Percentiles rank a stretch among this genome's conserved stretches.
Conservation (phyloP, 148 eudicot genomes). For the Salicornia ramosissima region DNA sequence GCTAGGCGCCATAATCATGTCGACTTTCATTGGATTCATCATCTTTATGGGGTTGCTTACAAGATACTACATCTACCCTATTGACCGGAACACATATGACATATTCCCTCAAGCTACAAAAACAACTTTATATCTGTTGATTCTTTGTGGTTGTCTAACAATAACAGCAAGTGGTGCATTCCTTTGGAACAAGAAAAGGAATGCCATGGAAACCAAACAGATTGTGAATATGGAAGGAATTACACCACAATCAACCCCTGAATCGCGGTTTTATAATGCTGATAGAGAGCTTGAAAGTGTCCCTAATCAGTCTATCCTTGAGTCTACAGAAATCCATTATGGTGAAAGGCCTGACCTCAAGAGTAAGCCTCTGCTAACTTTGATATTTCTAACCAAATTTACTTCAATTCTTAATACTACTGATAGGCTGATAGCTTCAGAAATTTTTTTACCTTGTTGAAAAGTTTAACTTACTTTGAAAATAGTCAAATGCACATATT, state of each 20-base stretch:
- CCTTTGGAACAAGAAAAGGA: conserved; percentile 62
- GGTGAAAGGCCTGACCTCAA: conserved; percentile 84
- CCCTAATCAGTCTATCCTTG: conserved; percentile 48
- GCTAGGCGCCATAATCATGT: conserved; percentile 65
- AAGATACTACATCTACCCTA: conserved; percentile 68
- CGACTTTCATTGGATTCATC: conserved; percentile 63
- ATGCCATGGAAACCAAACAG: conserved; percentile 48
- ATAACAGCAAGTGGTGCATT: conserved; percentile 40
- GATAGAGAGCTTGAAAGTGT: conserved; percentile 81
- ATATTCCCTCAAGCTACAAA: conserved; percentile 39
- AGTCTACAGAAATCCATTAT: conserved; percentile 55
- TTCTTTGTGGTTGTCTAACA: conserved; percentile 51
- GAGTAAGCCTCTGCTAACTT: conserved; percentile 62
- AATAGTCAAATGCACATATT: no score
- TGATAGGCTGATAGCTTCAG: no score
- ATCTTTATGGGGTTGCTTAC: conserved; percentile 57
- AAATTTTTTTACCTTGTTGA: no score
- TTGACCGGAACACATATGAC: conserved; percentile 56
- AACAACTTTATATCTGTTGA: conserved; percentile 36
- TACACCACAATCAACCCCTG: conserved; percentile 36
- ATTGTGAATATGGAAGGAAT: conserved; percentile 44
- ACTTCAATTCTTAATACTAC: no score
- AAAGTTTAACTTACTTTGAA: no score
- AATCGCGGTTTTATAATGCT: conserved; percentile 40
- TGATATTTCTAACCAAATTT: no score